Percentiles rank a stretch among this genome's conserved stretches.
phyloP scores from a whole-genome alignment of 2,329 filamentous ascomycete genomes.

The Aspergillus ochraceus region DNA sequence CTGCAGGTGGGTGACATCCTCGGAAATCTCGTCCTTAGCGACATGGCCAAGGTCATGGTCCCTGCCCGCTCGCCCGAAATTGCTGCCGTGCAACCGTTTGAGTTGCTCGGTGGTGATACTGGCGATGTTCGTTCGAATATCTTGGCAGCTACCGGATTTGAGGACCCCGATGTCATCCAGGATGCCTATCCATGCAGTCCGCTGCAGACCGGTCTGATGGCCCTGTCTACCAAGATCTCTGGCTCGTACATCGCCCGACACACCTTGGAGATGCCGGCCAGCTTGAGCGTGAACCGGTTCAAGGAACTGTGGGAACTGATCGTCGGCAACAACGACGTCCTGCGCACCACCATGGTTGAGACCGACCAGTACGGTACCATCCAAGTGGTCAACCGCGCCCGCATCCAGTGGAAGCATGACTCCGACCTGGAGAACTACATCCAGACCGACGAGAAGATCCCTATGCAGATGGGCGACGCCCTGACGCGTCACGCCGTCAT shows the following conservation, averaged over 20 bases:
- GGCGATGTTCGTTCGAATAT: slow-evolving; percentile 7
- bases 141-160: slow-evolving; percentile 8
- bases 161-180: slow-evolving; percentile 16
- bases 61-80: not conserved
- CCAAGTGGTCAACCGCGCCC: slow-evolving; percentile 28
- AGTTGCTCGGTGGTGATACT: slow-evolving; percentile 3
- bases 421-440: slow-evolving; percentile 15
- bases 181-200: slow-evolving; percentile 32
- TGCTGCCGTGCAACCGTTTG: not conserved
- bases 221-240: slow-evolving; percentile 34
- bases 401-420: slow-evolving; percentile 21
- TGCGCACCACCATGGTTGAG: slow-evolving; percentile 40
- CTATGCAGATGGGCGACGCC: slow-evolving; percentile 20
- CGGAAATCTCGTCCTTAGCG: slow-evolving; percentile 31
- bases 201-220: slow-evolving; percentile 31
- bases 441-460: slow-evolving; percentile 12
- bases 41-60: slow-evolving; percentile 29
- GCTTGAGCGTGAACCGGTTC: slow-evolving; percentile 34
- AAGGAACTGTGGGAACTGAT: slow-evolving; percentile 39
- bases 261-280: slow-evolving; percentile 27
- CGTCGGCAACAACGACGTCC: slow-evolving; percentile 34
- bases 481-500: slow-evolving; percentile 21
- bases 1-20: slow-evolving; percentile 21
- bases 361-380: slow-evolving; percentile 14
- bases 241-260: slow-evolving; percentile 43